These are phyloP conservation scores for Sicyos edulis DNA, from an alignment of 306 rosid species.

Conservation along the genomic window DNA sequence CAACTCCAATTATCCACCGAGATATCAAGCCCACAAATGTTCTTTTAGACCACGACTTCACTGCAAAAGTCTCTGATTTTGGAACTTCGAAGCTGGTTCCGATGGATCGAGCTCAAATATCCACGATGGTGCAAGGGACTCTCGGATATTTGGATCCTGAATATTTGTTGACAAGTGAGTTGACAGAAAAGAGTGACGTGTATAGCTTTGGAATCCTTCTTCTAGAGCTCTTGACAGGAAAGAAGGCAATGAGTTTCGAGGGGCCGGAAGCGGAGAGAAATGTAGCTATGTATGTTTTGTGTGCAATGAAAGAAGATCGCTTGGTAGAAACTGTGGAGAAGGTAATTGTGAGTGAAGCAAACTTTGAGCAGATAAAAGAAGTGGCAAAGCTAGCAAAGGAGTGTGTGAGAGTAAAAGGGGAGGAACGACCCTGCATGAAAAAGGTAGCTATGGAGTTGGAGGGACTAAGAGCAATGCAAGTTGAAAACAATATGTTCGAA, in stretches of 20 bases:
- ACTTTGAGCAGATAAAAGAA: constrained; percentile 34
- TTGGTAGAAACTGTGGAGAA: constrained; percentile 35
- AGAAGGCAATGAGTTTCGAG: constrained; percentile 24
- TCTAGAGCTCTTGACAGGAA: constrained; percentile 40
- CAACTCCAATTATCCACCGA: constrained; percentile 41
- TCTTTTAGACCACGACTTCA: constrained; percentile 29
- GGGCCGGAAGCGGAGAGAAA: constrained; percentile 21
- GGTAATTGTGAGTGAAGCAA: constrained; percentile 11
- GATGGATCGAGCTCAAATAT: constrained; percentile 26
- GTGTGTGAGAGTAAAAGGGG: constrained; percentile 34
- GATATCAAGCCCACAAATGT: constrained; percentile 44
- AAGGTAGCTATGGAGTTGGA: constrained; percentile 45
- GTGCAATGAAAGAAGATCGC: constrained; percentile 31
- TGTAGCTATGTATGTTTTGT: constrained; percentile 31
- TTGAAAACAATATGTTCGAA: background rate
- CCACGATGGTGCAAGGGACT: constrained; percentile 46
- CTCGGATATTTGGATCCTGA: constrained; percentile 42
- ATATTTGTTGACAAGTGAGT: constrained; percentile 29
- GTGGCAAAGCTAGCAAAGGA: constrained; percentile 26
- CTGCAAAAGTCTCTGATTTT: constrained; percentile 41
- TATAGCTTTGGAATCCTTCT: constrained; percentile 47
- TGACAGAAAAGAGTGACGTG: constrained; percentile 11
- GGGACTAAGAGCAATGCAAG: constrained; percentile 18
- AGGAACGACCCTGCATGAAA: constrained; percentile 51
- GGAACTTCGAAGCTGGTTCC: constrained; percentile 40